Percentiles rank a stretch among this genome's conserved stretches.
Conservation (phyloP, 805 yeast genomes). For the Cephaloascus fragrans region DNA sequence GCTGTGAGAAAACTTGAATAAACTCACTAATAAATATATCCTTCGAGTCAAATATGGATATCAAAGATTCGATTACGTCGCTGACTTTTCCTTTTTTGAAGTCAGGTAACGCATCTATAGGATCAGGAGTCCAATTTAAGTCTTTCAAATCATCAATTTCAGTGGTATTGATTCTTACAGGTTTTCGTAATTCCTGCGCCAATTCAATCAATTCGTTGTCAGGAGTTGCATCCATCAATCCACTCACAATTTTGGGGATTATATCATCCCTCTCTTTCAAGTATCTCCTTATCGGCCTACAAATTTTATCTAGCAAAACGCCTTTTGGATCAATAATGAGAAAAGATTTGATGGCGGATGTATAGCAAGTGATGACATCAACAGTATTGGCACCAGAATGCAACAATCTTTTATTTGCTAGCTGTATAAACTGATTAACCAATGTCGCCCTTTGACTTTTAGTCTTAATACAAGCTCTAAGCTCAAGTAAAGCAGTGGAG, state of each 20-base stretch:
- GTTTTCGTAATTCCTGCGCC: conserved; percentile 38
- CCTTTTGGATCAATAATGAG: conserved; percentile 79
- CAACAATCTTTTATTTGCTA: conserved; percentile 38
- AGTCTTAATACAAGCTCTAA: conserved; percentile 40
- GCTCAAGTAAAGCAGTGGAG: conserved; percentile 43
- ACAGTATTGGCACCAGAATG: conserved; percentile 79
- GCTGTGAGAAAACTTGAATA: conserved; percentile 46
- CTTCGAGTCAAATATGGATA: conserved; percentile 65
- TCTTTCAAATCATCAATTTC: conserved; percentile 32
- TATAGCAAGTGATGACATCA: conserved; percentile 60
- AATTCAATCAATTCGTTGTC: conserved; percentile 40
- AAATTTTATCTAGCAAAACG: conserved; percentile 67
- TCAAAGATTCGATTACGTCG: conserved; percentile 62
- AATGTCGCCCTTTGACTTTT: conserved; percentile 40
- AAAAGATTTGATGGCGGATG: conserved; percentile 63
- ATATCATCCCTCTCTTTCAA: conserved; percentile 69
- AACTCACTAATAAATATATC: conserved; percentile 59
- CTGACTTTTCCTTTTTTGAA: conserved; percentile 51
- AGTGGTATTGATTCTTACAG: conserved; percentile 3
- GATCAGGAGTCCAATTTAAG: conserved; percentile 73
- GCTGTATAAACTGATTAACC: conserved; percentile 37
- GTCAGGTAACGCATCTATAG: conserved; percentile 84
- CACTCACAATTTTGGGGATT: conserved; percentile 57
- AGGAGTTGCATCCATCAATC: conserved; percentile 43
- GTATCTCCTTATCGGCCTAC: conserved; percentile 65